A percentile compares a stretch with the other conserved stretches of the same genome.
Conservation (phyloP, 257 asterid genomes). For the Solanum pimpinellifolium region DNA sequence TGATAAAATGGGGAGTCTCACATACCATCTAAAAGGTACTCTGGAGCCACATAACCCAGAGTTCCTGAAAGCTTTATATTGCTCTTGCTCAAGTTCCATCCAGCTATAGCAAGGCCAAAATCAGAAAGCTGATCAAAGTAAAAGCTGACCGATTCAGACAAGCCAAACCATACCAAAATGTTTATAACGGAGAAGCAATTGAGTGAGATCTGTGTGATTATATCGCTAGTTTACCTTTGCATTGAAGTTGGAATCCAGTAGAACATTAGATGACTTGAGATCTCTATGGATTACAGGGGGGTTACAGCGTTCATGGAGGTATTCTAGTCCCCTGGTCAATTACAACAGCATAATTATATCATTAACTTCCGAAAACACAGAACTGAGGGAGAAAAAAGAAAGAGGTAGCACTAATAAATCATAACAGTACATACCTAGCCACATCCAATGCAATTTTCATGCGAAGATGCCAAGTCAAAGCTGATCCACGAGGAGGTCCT, state of each 20-base stretch:
- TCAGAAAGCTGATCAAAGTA: conserved; percentile 56
- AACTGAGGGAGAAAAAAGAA: not conserved
- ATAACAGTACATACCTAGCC: conserved; percentile 46
- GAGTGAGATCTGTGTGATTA: not conserved
- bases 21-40: conserved; percentile 76
- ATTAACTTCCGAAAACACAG: not conserved
- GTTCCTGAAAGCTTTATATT: conserved; percentile 78
- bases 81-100: conserved; percentile 46
- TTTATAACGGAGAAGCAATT: not conserved
- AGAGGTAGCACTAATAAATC: not conserved
- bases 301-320: conserved; percentile 75
- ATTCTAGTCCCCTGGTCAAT: conserved; percentile 72
- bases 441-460: conserved; percentile 93
- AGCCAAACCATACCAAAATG: not conserved
- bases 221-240: conserved; percentile 52
- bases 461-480: conserved; percentile 75
- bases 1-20: not conserved
- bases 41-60: conserved; percentile 86
- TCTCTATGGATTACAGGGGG: conserved; percentile 89
- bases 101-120: conserved; percentile 74
- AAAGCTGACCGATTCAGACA: not conserved
- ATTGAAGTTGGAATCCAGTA: conserved; percentile 64
- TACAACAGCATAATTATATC: not conserved
- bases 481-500: conserved; percentile 66
- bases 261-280: conserved; percentile 81